A percentile compares a stretch with the other conserved stretches of the same genome.
These are phyloP conservation scores for Phanerodontia chrysosporium DNA, from an alignment of 768 basidiomycete species.

Conservation along the genomic window DNA sequence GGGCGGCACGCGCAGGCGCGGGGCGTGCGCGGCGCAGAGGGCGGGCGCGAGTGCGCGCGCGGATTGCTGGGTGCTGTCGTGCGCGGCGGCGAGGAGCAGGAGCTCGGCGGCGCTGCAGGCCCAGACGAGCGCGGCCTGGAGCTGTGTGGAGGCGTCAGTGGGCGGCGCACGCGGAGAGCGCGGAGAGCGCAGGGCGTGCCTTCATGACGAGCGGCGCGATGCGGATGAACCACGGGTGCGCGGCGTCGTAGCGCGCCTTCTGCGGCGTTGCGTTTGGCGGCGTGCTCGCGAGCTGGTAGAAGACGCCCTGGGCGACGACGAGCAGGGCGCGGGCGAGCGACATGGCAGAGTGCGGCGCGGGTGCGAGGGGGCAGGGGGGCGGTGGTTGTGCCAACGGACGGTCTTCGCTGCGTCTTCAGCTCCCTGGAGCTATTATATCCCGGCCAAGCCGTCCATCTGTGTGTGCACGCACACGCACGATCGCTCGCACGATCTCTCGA, in stretches of 20 bases:
- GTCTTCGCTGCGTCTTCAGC: no score
- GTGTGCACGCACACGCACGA: background rate
- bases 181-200: constrained; percentile 25
- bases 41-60: background rate
- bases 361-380: background rate
- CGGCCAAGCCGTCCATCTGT: background rate
- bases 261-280: constrained; percentile 52
- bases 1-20: constrained; percentile 8
- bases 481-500: background rate
- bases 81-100: constrained; percentile 17
- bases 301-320: constrained; percentile 43
- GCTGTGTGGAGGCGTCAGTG: constrained; percentile 25
- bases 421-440: no score
- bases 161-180: background rate
- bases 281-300: constrained; percentile 48
- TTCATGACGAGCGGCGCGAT: constrained; percentile 56
- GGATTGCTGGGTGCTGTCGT: no score
- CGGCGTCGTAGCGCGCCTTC: constrained; percentile 50
- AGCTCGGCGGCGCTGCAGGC: constrained; percentile 21
- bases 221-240: constrained; percentile 47
- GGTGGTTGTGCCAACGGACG: no score
- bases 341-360: constrained; percentile 33
- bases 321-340: constrained; percentile 44
- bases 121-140: constrained; percentile 48
- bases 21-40: constrained; percentile 3